Evolutionary conservation across 2,329 filamentous ascomycete genomes (phyloP), one percentile per base, ranked within the genome.

Genomic region (Elsinoe perseae): DNA sequence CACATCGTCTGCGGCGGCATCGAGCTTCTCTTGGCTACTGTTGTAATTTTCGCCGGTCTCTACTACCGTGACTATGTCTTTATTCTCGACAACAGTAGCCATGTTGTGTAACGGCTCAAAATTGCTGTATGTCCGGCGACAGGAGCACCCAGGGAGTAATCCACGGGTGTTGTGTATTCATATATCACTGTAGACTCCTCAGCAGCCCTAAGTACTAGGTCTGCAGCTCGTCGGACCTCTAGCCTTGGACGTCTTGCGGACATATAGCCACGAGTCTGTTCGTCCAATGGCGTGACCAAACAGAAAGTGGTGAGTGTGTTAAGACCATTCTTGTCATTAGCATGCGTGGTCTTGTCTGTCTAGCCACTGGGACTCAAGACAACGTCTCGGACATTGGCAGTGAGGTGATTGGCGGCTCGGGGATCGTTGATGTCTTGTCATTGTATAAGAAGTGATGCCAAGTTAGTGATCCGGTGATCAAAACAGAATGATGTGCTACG

Each of bases 401-500:
- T 27, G 6, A 12, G 12, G 2, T 50, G 46, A 50, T 50, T 50
- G 46, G 46, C 10, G 10, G 30, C 4, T 50, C 46, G 46, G 46
- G 3, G 46, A 50, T 32, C 16, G 16, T 20, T 23, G 12, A 32
- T 23, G 25, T 32, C 46, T 32, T 50, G 46, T 14, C 20, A n/a
- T 5, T 16, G 5, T 5, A 6, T 23, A 6, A 27, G 27, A 14
- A 14, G 46, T 16, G 20, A 27, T 50, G 43, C 43, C 43, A 48
- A 48, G 43, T 16, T 30, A 8, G 43, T n/a, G 43, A 28, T 48
- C 43, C 43, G 43, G 43, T 48, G 43, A 48, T 48, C 21, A 18
- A 20, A 14, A 44, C 18, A 38, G 34, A n/a, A n/a, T n/a, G n/a
- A n/a, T n/a, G n/a, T n/a, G n/a, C n/a, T 30, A 30, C 28, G 12